These are phyloP conservation scores for Blastomyces emzantsi DNA, from an alignment of 2,329 filamentous ascomycete genomes.

Conservation along the genomic window DNA sequence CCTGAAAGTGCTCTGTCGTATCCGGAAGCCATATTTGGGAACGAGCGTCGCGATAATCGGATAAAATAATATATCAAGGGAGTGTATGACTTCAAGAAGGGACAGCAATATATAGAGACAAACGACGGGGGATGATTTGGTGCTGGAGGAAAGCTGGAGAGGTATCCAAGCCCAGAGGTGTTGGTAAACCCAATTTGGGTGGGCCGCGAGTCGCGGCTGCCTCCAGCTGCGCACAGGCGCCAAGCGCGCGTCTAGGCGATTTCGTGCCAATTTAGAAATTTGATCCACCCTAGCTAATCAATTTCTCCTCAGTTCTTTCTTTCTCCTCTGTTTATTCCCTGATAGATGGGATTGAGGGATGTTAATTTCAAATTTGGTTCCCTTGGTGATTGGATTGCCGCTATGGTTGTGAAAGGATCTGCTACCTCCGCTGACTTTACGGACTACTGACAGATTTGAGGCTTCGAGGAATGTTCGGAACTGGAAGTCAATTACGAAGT, in stretches of 20 bases:
- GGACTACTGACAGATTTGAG: not conserved
- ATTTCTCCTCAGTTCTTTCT: not conserved
- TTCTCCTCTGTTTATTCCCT: not conserved
- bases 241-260: constrained; percentile 12
- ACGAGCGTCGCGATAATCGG: not conserved
- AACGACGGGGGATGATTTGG: not conserved
- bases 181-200: not conserved
- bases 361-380: not conserved
- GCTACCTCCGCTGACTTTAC: too few relatives aligned
- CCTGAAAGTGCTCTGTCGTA: constrained; percentile 99
- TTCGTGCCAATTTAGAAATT: not conserved
- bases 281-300: not conserved
- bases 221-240: constrained; percentile 9
- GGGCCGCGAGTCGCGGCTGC: constrained; percentile 15
- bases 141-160: not conserved
- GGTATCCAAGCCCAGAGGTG: not conserved
- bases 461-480: not conserved
- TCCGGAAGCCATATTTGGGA: constrained; percentile 67
- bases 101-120: not conserved
- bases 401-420: too few relatives aligned
- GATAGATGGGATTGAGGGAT: not conserved
- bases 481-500: not conserved
- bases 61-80: not conserved
- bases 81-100: not conserved
- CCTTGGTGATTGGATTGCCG: not conserved